Percentiles rank a stretch among this genome's conserved stretches.
Evolutionary conservation across 306 rosid species (phyloP).

Genomic region (Vigna radiata): DNA sequence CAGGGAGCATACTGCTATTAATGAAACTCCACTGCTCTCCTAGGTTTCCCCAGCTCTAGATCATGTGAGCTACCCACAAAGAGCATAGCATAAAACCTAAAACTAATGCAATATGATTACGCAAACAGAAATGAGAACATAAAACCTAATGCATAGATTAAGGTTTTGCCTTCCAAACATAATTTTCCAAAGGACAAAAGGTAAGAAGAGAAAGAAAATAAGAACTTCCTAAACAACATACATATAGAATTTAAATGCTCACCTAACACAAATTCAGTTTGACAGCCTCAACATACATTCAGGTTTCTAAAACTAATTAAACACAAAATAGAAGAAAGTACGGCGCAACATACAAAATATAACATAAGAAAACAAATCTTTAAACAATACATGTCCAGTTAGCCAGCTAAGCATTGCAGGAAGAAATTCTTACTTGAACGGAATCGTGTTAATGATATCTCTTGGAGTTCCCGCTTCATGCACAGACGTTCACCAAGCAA

Average conservation of each 20-base stretch:
- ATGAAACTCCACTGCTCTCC: no score
- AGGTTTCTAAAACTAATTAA: slow-evolving; percentile 10
- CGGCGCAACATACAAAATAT: background rate
- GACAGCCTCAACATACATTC: slow-evolving; percentile 31
- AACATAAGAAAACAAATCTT: background rate
- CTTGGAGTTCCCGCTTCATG: slow-evolving; percentile 70
- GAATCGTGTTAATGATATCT: slow-evolving; percentile 76
- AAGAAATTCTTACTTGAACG: slow-evolving; percentile 75
- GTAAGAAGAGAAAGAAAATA: background rate
- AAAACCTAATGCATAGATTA: slow-evolving; percentile 10
- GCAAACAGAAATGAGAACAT: slow-evolving; percentile 19
- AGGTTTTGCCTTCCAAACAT: background rate
- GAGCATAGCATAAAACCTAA: background rate
- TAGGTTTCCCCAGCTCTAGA: no score
- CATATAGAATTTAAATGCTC: slow-evolving; percentile 19
- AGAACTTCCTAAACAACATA: slow-evolving; percentile 20
- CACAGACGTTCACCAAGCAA: slow-evolving; percentile 81
- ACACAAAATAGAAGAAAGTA: slow-evolving; percentile 1
- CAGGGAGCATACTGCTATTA: no score
- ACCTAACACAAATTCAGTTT: slow-evolving; percentile 33
- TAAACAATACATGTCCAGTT: slow-evolving; percentile 31
- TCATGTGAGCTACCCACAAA: background rate
- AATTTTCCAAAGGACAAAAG: background rate
- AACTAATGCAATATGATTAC: background rate
- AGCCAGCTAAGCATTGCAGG: slow-evolving; percentile 14